Evolutionary conservation across 2,329 filamentous ascomycete species (phyloP), one percentile per base, ranked within the genome.

Genomic region (Penicillium sp.): DNA sequence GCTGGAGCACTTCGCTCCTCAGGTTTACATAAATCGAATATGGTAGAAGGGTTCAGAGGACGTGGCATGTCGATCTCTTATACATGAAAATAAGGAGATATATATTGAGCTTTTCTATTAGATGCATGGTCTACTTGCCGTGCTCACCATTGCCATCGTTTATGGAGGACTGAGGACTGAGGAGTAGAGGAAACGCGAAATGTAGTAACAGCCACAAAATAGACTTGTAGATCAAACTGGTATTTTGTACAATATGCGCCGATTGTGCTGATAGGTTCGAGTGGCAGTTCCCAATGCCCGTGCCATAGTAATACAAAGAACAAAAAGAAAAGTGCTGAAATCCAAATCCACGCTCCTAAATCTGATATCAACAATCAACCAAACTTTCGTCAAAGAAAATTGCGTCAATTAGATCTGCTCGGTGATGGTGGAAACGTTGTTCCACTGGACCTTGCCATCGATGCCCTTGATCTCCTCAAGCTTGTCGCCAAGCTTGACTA

Each of bases 401-500:
- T 51, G 19, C 5, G 21, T 43, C 33, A 45, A 33, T 56, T 57
- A 67, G 41, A 74, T 68, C 23, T 63, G 61, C 7, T 73, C 69
- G 37, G 59, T 62, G 29, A 74, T 64, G 29, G 52, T 71, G 54
- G 68, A 66, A 25, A 40, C 62, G 46, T 72, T 70, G 66, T 77
- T 80, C 82, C 82, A 87, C 50, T 80, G 76, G 51, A 83, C 82
- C 65, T 78, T 75, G 17, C 86, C 85, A 10, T 74, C 72, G 35
- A 86, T 77, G 69, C 84, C 78, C 72, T 82, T 84, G 61, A 88
- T 82, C 66, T 86, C 82, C 65, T 85, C 81, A 62, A 88, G 75
- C 71, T 82, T 87, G 58, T 80, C 78, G 9, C 93, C 93, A 64
- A 97, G 81, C 82, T 93, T 95, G 57, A 97, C 92, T 59, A 93